These are phyloP conservation scores for Scenedesmus sp. DNA, from an alignment of 163 green algal genomes.

Conservation along the genomic window DNA sequence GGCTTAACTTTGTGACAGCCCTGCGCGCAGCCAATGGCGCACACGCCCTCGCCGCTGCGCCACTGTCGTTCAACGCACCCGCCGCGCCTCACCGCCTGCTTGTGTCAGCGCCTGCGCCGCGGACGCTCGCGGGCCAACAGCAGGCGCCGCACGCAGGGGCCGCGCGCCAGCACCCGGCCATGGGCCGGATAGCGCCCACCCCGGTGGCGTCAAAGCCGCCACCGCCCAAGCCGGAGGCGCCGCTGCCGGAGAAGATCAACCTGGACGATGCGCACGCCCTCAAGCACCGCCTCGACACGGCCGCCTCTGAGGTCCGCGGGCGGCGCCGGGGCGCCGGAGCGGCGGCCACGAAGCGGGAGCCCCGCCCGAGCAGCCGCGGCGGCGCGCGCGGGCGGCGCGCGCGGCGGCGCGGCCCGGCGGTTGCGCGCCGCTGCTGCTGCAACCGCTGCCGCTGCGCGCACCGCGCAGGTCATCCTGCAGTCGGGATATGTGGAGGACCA, in stretches of 20 bases:
- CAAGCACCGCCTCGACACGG: constrained; percentile 46
- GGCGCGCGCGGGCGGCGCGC: too few species aligned
- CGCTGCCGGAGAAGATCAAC: constrained; percentile 39
- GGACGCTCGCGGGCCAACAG: too few species aligned
- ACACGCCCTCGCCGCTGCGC: too few species aligned
- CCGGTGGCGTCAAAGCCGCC: too few species aligned
- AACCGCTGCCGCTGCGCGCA: background rate
- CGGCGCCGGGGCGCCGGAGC: background rate
- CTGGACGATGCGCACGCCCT: constrained; percentile 35
- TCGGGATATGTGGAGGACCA: constrained; percentile 58
- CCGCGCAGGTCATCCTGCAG: constrained; percentile 56
- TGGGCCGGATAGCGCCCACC: too few species aligned
- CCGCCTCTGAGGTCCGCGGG: constrained; percentile 24
- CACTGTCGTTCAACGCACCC: too few species aligned
- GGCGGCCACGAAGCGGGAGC: background rate
- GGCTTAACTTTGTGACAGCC: too few species aligned
- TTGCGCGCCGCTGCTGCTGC: background rate
- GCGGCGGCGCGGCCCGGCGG: background rate
- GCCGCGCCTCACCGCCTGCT: too few species aligned
- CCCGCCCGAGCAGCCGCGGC: background rate
- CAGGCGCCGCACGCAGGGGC: too few species aligned
- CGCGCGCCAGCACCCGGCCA: too few species aligned
- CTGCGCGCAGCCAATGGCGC: too few species aligned
- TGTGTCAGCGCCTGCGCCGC: too few species aligned
- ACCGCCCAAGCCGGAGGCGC: background rate